Base-by-base conservation (phyloP, 176 grass and related monocot genomes). In the Tuctoria greenei region DNA sequence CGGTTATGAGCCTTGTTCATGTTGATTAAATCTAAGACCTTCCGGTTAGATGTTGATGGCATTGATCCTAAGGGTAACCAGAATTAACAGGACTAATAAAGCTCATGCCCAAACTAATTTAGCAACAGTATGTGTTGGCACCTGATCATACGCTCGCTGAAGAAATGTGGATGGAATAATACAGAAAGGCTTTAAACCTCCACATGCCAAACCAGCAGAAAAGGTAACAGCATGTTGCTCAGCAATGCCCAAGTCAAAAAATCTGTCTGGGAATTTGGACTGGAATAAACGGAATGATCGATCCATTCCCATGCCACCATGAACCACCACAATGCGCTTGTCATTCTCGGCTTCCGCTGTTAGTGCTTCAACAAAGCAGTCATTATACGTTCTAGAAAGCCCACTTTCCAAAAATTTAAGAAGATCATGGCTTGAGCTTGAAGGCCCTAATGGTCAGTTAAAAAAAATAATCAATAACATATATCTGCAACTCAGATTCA, bases 221-320 rank as follows among this genome's bases (percentile, higher is more conserved):
- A 93, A 93, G 58, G 91, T 90, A 78, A 93, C 81, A 62, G 87
- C 84, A 79, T 93, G 91, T 72, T 93, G 91, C 58, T 93, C 91
- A 4, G 91, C 91, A 6, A 90, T 90, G 43, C 91, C 91, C 27
- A 90, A 50, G 71, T 93, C 84, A 66, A 90, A 93, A 83, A 90
- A 93, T 61, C 91, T 87, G 49, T 93, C 91, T 37, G 87, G 91
- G 76, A 90, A 93, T 79, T 73, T 87, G 17, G 87, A 78, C 72
- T 84, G 91, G 66, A 93, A 93, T 75, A 80, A 71, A 49, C 41
- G 59, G 52, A 90, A 62, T 74, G 91, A 93, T 79, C 27, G 81
- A 79, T 93, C 87, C 24, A 90, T 72, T 81, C 84, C 84, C 84
- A 90, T 85, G 56, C 91, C 91, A 8, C 81, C 91, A 84, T 89